A percentile compares a stretch with the other conserved stretches of the same genome.
Evolutionary conservation across 768 basidiomycete genomes (phyloP).

Genomic region (Galerina marginata): DNA sequence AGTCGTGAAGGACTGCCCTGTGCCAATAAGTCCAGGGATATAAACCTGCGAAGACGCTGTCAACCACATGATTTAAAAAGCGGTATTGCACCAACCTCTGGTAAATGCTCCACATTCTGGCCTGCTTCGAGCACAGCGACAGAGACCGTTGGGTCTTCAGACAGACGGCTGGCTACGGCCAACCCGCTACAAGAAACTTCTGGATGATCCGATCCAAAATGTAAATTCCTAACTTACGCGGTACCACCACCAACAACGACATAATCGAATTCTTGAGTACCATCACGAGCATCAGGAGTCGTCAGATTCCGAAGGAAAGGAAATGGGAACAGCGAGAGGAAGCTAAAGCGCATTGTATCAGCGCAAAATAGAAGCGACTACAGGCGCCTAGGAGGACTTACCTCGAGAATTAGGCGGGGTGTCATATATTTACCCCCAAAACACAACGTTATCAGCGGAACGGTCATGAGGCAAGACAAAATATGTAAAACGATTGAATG

Average conservation of each 20-base stretch:
- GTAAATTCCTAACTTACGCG: constrained; percentile 25
- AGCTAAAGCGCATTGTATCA: background rate
- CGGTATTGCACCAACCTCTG: constrained; percentile 29
- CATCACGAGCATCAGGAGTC: too few relatives aligned
- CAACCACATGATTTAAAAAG: background rate
- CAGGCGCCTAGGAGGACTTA: too few relatives aligned
- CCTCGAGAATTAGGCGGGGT: background rate
- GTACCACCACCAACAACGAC: constrained; percentile 41
- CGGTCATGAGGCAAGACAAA: background rate
- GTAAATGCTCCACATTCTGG: constrained; percentile 36
- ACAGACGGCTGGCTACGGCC: constrained; percentile 40
- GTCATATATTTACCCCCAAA: background rate
- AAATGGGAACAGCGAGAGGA: background rate
- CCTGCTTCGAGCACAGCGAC: constrained; percentile 48
- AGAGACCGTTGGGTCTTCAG: constrained; percentile 33
- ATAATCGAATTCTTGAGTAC: constrained; percentile 28
- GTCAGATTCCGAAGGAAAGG: too few relatives aligned
- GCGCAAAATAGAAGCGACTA: too few relatives aligned
- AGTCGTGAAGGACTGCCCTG: constrained; percentile 36
- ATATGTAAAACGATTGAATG: background rate
- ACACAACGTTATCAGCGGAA: background rate
- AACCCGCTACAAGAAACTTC: constrained; percentile 29
- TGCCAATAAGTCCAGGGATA: constrained; percentile 35
- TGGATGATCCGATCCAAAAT: background rate
- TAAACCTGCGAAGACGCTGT: constrained; percentile 26